Conservation (phyloP, 163 green algal genomes). For the Scenedesmus sp. region DNA sequence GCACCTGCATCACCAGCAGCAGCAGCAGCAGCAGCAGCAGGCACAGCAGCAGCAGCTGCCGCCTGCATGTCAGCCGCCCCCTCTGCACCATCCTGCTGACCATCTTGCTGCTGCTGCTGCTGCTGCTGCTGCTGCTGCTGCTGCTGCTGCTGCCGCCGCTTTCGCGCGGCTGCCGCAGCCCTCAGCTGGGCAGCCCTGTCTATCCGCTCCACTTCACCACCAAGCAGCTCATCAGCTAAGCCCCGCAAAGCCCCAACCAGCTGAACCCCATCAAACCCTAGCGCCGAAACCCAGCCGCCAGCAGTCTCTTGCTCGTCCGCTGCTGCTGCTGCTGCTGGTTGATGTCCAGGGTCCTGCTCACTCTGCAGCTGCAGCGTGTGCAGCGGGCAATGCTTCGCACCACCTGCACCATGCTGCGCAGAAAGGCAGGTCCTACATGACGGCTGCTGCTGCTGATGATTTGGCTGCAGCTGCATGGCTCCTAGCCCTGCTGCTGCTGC, state of each 20-base stretch:
- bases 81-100: not conserved
- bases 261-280: constrained; percentile 22
- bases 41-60: not conserved
- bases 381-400: not conserved
- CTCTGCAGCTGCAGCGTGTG: not conserved
- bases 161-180: not conserved
- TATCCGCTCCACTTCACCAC: not conserved
- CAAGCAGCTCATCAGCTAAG: not conserved
- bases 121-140: not conserved
- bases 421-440: not conserved
- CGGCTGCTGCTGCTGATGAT: not conserved
- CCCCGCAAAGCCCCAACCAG: constrained; percentile 2
- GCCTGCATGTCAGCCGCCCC: not conserved
- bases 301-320: constrained; percentile 11
- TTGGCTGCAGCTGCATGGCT: not conserved
- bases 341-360: not conserved
- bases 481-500: constrained; percentile 18
- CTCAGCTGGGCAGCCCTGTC: not conserved
- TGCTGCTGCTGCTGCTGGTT: not conserved
- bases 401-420: not conserved
- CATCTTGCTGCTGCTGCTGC: not conserved
- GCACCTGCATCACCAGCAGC: not conserved
- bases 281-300: not conserved
- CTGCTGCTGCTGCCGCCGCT: not conserved
- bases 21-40: not conserved